These are phyloP conservation scores for Onygenales sp. DNA, from an alignment of 2,329 filamentous ascomycete genomes.

Conservation along the genomic window DNA sequence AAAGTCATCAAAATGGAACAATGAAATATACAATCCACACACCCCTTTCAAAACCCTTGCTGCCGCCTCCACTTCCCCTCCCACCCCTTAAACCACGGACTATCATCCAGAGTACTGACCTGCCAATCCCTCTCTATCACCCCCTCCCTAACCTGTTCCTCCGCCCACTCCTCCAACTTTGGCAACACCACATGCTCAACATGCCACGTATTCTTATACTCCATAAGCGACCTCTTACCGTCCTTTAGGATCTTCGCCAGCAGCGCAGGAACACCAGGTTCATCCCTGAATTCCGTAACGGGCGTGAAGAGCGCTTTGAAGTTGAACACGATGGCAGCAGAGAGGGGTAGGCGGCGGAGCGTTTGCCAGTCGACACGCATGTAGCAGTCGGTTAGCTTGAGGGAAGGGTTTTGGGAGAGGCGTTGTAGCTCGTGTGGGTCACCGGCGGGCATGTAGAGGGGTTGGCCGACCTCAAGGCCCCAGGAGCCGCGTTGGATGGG, in stretches of 20 bases:
- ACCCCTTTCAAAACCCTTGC: conserved; percentile 46
- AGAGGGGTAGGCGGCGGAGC: conserved; percentile 65
- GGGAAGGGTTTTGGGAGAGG: conserved; percentile 45
- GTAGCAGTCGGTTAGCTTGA: conserved; percentile 52
- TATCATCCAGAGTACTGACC: conserved; percentile 60
- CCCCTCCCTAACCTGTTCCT: conserved; percentile 56
- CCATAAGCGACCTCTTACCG: conserved; percentile 61
- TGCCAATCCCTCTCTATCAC: conserved; percentile 55
- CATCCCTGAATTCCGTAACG: conserved; percentile 57
- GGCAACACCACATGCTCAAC: conserved; percentile 64
- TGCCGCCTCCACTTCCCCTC: conserved; percentile 60
- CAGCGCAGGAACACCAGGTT: conserved; percentile 63
- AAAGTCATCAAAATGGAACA: background rate
- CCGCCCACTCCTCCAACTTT: conserved; percentile 51
- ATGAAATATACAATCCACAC: background rate
- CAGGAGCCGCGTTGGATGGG: conserved; percentile 79
- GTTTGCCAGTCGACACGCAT: conserved; percentile 86
- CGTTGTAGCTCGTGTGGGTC: conserved; percentile 56
- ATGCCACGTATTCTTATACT: conserved; percentile 77
- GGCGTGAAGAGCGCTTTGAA: conserved; percentile 83
- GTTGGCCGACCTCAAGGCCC: conserved; percentile 67
- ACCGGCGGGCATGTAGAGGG: conserved; percentile 64
- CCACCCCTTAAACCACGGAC: conserved; percentile 70
- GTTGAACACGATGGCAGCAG: conserved; percentile 69
- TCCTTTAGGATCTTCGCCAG: conserved; percentile 59